Conservation (phyloP, 495 filamentous ascomycete genomes). For the Bacidia rubella region DNA sequence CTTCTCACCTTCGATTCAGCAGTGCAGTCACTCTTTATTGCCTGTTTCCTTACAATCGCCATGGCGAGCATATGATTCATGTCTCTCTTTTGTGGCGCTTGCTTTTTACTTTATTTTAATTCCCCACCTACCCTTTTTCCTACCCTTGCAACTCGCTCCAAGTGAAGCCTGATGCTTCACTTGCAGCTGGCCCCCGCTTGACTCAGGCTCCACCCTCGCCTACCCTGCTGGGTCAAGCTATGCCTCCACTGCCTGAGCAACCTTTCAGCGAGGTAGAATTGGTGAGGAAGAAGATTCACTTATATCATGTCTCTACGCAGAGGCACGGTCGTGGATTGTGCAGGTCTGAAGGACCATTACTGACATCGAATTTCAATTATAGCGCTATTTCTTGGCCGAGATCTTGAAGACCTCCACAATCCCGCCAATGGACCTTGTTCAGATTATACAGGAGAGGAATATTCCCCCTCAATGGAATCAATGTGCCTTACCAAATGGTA, state of each 20-base stretch:
- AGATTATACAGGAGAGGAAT: slow-evolving; percentile 34
- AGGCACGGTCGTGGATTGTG: background rate
- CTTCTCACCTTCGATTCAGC: background rate
- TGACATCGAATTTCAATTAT: background rate
- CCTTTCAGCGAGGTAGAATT: slow-evolving; percentile 48
- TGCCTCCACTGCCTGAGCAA: slow-evolving; percentile 25
- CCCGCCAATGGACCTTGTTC: slow-evolving; percentile 33
- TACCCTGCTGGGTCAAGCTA: background rate
- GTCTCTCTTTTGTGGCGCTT: background rate
- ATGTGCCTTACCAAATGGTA: slow-evolving; percentile 42
- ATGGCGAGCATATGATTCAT: slow-evolving; percentile 6
- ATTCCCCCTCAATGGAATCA: slow-evolving; percentile 42
- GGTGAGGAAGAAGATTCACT: too few relatives aligned
- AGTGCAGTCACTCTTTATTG: background rate
- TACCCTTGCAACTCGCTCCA: background rate
- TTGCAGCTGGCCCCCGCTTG: background rate
- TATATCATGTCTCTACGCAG: background rate
- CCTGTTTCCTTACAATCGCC: background rate
- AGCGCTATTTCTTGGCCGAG: slow-evolving; percentile 44
- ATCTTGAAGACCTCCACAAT: slow-evolving; percentile 47
- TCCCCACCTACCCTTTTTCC: background rate
- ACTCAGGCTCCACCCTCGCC: background rate
- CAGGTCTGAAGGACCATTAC: background rate
- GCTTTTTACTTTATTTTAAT: slow-evolving; percentile 4
- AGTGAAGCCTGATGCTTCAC: background rate